phyloP scores from a whole-genome alignment of 2,329 filamentous ascomycete genomes.

The Aspergillus sp. region DNA sequence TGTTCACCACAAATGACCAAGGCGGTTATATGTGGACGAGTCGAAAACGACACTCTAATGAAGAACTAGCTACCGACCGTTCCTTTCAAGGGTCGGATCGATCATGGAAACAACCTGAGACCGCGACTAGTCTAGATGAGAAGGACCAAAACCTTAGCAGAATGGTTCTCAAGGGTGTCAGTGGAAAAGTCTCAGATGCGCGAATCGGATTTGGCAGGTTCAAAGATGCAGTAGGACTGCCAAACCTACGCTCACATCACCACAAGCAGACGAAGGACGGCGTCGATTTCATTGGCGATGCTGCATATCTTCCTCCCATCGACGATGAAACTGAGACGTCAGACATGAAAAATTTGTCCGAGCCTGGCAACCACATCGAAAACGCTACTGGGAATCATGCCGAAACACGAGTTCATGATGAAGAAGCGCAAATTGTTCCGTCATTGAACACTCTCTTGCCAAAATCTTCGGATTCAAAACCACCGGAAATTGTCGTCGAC shows the following conservation, averaged over 20 bases:
- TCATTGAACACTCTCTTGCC: conserved; percentile 4
- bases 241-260: conserved; percentile 36
- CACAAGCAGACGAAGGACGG: conserved; percentile 34
- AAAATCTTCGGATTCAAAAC: conserved; percentile 13
- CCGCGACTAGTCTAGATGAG: conserved; percentile 25
- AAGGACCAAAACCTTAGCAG: conserved; percentile 51
- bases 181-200: conserved; percentile 73
- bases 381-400: conserved; percentile 12
- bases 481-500: conserved; percentile 31
- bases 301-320: conserved; percentile 19
- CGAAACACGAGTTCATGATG: conserved; percentile 11
- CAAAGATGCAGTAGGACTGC: conserved; percentile 70
- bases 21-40: conserved; percentile 43
- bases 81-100: conserved; percentile 24
- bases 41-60: conserved; percentile 37
- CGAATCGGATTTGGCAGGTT: conserved; percentile 78
- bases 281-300: conserved; percentile 23
- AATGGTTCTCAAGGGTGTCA: conserved; percentile 72
- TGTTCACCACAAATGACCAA: conserved; percentile 43
- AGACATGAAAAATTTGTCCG: conserved; percentile 6
- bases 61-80: conserved; percentile 26
- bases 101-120: conserved; percentile 25
- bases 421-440: conserved; percentile 7
- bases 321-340: conserved; percentile 25
- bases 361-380: conserved; percentile 12